Evolutionary conservation across 2,329 filamentous ascomycete genomes (phyloP).

Genomic region (Orbilia brochopaga): DNA sequence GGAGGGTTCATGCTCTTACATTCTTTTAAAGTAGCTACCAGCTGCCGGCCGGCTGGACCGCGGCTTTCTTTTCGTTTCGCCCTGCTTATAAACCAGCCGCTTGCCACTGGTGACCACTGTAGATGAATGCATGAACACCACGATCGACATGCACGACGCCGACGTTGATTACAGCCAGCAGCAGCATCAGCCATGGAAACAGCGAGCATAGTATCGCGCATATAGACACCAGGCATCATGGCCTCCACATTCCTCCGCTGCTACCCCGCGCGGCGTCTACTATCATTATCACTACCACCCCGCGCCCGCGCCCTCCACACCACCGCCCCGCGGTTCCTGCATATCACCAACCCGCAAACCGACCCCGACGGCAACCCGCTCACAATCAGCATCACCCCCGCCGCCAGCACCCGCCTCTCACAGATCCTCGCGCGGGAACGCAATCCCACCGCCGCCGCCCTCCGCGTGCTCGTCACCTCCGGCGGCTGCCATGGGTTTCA

Average conservation of each 20-base stretch:
- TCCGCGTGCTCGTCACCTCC: slow-evolving; percentile 90
- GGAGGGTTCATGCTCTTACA: slow-evolving; percentile 1
- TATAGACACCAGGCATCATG: slow-evolving; percentile 8
- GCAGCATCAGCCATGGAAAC: slow-evolving; percentile 28
- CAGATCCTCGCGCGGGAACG: slow-evolving; percentile 74
- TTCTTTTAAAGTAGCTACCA: background rate
- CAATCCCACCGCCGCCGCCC: slow-evolving; percentile 75
- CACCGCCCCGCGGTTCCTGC: slow-evolving; percentile 3
- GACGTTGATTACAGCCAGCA: background rate
- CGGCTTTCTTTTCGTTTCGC: slow-evolving; percentile 9
- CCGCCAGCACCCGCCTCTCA: slow-evolving; percentile 65
- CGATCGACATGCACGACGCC: slow-evolving; percentile 6
- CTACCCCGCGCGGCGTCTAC: background rate
- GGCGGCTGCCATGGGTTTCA: slow-evolving; percentile 98
- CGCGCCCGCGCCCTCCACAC: slow-evolving; percentile 16
- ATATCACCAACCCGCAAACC: slow-evolving; percentile 52
- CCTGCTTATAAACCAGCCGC: slow-evolving; percentile 37
- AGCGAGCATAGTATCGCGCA: slow-evolving; percentile 6
- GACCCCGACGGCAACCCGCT: slow-evolving; percentile 48
- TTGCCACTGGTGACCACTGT: too few species aligned
- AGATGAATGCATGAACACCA: too few species aligned
- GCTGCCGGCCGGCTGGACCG: slow-evolving; percentile 15
- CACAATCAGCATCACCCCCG: slow-evolving; percentile 53
- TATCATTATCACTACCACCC: background rate
- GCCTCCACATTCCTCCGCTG: slow-evolving; percentile 13